Base-by-base conservation (phyloP, 2,329 filamentous ascomycete genomes). In the Colletotrichum sansevieriae region DNA sequence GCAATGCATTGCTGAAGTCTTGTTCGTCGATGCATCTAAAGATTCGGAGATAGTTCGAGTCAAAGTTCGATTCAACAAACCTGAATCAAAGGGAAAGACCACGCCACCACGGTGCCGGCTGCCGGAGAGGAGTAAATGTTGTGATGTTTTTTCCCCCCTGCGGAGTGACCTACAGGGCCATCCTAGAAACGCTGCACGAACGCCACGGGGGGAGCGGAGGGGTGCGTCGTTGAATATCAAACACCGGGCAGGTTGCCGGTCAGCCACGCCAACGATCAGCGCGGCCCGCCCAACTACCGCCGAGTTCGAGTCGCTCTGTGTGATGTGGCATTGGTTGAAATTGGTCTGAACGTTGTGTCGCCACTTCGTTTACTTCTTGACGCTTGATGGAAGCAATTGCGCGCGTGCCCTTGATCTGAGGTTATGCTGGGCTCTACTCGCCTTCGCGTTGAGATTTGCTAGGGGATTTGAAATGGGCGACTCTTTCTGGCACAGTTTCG, bases 261-360 rank as follows among this genome's bases (percentile, higher is more conserved):
- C 54, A 68, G 29, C 52, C 37, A 25, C 25, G 39, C 56, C 65
- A 46, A 41, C 22, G 35, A 65, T 68, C 46, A 33, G 39, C 47
- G 47, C 59, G 59, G 37, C 47, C 47, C 47, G 59, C 12, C 12
- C 49, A 41, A 37, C 11, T 41, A n/a, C 54, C 39, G 37, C 9
- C 22, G 2, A 9, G 18, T 22, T 58, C 15, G 20, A 41, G 8
- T 39, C 29, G 41, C 39, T 39, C 25, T 51, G 25, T 43, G 58
- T 41, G 13, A 29, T 35, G 15, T 20, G 35, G 58, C 63, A 62
- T 51, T 37, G 44, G 46, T 44, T 57, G 20, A 52, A 51, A 63
- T 58, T 44, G 25, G 15, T 20, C 25, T 62, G 8, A 57, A 39
- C 10, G 5, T 44, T 43, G 7, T 18, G 41, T 35, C 35, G 11